Evolutionary conservation across 345 rosid species (phyloP).

Genomic region (Cardamine occulta): DNA sequence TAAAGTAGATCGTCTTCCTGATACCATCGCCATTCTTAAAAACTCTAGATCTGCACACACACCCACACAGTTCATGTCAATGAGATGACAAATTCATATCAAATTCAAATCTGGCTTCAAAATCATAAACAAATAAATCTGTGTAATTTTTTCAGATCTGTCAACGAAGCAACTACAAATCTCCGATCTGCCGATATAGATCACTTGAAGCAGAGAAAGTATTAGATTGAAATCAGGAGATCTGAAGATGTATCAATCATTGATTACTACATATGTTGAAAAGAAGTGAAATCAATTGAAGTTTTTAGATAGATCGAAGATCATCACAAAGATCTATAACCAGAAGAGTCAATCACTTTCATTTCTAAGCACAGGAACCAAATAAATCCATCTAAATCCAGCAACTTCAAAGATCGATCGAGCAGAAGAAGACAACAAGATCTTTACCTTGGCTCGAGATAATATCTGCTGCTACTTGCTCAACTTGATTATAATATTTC

Average conservation of each 20-base stretch:
- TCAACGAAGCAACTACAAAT: neutral
- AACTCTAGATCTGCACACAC: conserved; percentile 32
- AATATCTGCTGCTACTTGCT: conserved; percentile 29
- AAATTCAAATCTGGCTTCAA: neutral
- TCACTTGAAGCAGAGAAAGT: neutral
- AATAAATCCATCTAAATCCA: too few species aligned
- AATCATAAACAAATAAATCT: neutral
- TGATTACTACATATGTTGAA: neutral
- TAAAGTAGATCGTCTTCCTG: conserved; percentile 72
- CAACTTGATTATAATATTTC: conserved; percentile 13
- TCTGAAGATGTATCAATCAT: conserved; percentile 11
- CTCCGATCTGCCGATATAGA: neutral
- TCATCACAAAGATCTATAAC: conserved; percentile 16
- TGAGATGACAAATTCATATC: neutral
- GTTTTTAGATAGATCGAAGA: neutral
- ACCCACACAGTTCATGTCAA: neutral
- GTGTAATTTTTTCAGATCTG: conserved; percentile 1
- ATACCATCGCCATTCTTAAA: conserved; percentile 71
- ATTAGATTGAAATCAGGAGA: conserved; percentile 4
- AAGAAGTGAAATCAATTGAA: neutral
- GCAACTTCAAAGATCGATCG: conserved; percentile 1
- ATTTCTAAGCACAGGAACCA: neutral
- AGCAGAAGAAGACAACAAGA: conserved; percentile 21
- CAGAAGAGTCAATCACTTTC: conserved; percentile 32
- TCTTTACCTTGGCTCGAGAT: conserved; percentile 34